These are phyloP conservation scores for Crucihimalaya himalaica DNA, from an alignment of 345 rosid genomes.

Conservation along the genomic window DNA sequence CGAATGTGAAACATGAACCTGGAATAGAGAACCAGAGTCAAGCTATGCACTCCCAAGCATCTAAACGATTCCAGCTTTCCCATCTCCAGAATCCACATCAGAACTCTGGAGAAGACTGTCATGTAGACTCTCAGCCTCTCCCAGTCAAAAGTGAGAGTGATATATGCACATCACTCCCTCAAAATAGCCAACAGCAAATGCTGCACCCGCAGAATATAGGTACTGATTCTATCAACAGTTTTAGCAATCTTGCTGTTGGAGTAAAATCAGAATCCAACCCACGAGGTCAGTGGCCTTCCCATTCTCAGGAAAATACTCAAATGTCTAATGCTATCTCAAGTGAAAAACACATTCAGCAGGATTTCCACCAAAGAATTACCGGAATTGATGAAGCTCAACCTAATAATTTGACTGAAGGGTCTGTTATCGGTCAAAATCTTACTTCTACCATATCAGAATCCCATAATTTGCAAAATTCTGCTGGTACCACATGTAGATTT, in stretches of 20 bases:
- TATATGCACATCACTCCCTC: conserved; percentile 48
- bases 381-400: conserved; percentile 78
- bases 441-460: conserved; percentile 52
- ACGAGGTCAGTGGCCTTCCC: conserved; percentile 68
- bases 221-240: conserved; percentile 56
- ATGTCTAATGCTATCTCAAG: conserved; percentile 49
- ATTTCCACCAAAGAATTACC: conserved; percentile 71
- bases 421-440: conserved; percentile 48
- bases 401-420: conserved; percentile 66
- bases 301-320: conserved; percentile 54
- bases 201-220: conserved; percentile 54
- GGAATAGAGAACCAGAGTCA: conserved; percentile 56
- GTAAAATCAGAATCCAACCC: conserved; percentile 52
- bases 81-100: conserved; percentile 72
- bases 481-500: conserved; percentile 48
- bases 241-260: conserved; percentile 51
- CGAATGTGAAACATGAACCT: conserved; percentile 69
- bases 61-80: conserved; percentile 61
- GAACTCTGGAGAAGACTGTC: conserved; percentile 54
- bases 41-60: conserved; percentile 54
- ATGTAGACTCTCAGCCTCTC: conserved; percentile 45
- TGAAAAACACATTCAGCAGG: conserved; percentile 77
- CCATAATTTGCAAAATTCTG: conserved; percentile 47
- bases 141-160: conserved; percentile 52
- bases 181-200: conserved; percentile 60